Evolutionary conservation across 2,329 filamentous ascomycete species (phyloP), one percentile per base, ranked within the genome.

Genomic region (Coleophoma cylindrospora): DNA sequence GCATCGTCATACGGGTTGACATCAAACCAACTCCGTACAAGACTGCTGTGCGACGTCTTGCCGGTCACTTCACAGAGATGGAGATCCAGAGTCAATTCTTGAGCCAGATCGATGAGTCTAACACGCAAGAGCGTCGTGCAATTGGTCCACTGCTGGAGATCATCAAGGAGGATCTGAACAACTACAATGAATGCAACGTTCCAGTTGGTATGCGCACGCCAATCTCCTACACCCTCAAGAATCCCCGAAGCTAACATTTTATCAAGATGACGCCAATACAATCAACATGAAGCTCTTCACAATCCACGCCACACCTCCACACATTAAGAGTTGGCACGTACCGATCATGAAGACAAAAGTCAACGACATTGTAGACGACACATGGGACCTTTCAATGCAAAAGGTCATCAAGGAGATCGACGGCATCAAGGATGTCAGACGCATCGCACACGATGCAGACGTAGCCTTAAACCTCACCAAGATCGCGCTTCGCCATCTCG

Each of bases 181-280:
- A 95, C 61, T 99, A 96, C 64, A 91, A 89, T 64, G 94, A 99
- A 72, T 96, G 91, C 76, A 96, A 96, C 91, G 96, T 96, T 62
- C 91, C 91, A 0, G 92, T 96, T 56, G 89, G 89, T 91, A 72
- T 56, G 80, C 27, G 2, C 27, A 27, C 7, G 7, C 27, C 27
- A 3, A 27, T 27, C 27, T 10, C 9, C 27, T 27, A 2, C 27
- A 27, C 27, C 27, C 9, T 27, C 6, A 27, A 27, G 27, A 3
- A 27, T 8, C 4, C 2, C 2, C 27, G 9, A 27, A 27, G 17
- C 32, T 50, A n/a, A 61, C 47, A 21, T 19, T 27, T 5, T 27
- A 32, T 33, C 15, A 49, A 91, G 91, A 96, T 67, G 90, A 95
- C 58, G 84, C 90, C 53, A 96, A 96, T 67, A 96, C 90, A 0